Evolutionary conservation across 2,329 filamentous ascomycete genomes (phyloP).

Genomic region (Cordyceps militaris): DNA sequence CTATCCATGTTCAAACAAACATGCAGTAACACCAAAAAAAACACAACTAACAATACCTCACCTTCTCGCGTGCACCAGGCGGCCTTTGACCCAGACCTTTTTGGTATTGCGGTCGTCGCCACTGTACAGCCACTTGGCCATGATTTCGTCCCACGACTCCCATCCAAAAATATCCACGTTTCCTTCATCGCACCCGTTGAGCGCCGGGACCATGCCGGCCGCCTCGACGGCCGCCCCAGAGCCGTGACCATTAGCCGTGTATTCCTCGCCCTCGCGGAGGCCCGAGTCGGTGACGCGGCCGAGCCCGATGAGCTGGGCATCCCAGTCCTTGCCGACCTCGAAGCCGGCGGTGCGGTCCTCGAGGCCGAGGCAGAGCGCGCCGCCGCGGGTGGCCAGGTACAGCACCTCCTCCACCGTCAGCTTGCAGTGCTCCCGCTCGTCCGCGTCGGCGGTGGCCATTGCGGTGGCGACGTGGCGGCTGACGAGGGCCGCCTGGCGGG

Average conservation of each 20-base stretch:
- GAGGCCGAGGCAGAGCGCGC: conserved; percentile 73
- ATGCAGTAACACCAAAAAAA: too few species aligned
- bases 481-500: conserved; percentile 71
- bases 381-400: conserved; percentile 81
- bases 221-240: neutral
- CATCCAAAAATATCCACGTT: conserved; percentile 86
- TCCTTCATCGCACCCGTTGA: conserved; percentile 35
- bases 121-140: conserved; percentile 92
- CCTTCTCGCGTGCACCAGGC: conserved; percentile 61
- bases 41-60: neutral
- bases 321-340: conserved; percentile 80
- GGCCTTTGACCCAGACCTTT: conserved; percentile 82
- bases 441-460: conserved; percentile 24
- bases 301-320: conserved; percentile 76
- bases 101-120: conserved; percentile 89
- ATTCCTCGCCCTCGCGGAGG: conserved; percentile 19
- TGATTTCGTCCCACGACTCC: conserved; percentile 77
- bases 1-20: too few species aligned
- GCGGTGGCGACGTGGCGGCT: conserved; percentile 61
- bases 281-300: conserved; percentile 40
- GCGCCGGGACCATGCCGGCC: conserved; percentile 15
- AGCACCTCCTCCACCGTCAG: conserved; percentile 80
- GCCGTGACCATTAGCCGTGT: conserved; percentile 10
- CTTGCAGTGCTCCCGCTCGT: conserved; percentile 47
- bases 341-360: conserved; percentile 69